Evolutionary conservation across 2,329 filamentous ascomycete genomes (phyloP).

Genomic region (Onygenales sp.): DNA sequence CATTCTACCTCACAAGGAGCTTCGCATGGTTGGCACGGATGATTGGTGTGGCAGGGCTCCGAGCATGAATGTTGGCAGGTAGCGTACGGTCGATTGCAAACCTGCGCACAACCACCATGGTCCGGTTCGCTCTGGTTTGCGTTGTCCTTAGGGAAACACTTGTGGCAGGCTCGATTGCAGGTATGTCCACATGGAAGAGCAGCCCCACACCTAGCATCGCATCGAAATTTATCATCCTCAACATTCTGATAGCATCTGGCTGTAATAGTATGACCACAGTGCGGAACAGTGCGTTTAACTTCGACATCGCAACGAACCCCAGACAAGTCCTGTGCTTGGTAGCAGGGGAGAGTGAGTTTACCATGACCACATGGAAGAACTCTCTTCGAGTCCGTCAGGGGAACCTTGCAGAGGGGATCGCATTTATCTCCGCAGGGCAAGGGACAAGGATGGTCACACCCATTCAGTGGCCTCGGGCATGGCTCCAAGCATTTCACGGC

Average conservation of each 20-base stretch:
- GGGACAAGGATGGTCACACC: conserved; percentile 12
- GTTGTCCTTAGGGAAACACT: conserved; percentile 1
- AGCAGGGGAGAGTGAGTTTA: conserved; percentile 8
- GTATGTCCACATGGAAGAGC: conserved; percentile 10
- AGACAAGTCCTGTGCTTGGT: conserved; percentile 10
- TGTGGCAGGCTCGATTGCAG: conserved; percentile 5
- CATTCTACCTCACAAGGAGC: conserved; percentile 47
- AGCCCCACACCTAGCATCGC: conserved; percentile 4
- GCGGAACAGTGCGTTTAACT: neutral
- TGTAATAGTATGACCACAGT: neutral
- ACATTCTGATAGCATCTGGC: neutral
- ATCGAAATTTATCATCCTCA: neutral
- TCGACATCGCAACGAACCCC: conserved; percentile 10
- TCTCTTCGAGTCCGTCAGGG: neutral
- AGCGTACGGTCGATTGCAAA: conserved; percentile 12
- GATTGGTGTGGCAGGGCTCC: conserved; percentile 9
- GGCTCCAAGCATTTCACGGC: neutral
- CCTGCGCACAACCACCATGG: conserved; percentile 8
- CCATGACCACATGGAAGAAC: conserved; percentile 8
- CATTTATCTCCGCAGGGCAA: conserved; percentile 13
- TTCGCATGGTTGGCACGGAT: conserved; percentile 11
- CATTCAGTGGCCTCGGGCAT: neutral
- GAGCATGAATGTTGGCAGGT: neutral
- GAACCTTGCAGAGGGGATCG: conserved; percentile 7
- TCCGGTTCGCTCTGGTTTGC: conserved; percentile 2